Conservation (phyloP, 208 protist genomes). For the Leishmania arabica region DNA sequence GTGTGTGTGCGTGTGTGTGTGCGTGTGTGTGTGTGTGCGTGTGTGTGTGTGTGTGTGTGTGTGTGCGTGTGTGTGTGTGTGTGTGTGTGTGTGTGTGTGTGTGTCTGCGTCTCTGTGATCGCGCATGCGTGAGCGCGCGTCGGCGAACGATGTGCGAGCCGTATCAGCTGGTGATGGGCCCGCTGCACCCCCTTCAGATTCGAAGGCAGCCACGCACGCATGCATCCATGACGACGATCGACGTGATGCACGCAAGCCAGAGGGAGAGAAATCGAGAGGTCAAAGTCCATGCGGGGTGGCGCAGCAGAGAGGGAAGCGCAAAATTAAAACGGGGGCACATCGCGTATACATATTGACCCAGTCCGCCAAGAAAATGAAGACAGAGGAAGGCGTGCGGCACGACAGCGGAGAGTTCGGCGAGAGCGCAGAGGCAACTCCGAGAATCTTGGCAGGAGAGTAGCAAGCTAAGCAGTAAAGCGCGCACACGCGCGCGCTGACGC, state of each 20-base stretch:
- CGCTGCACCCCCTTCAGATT: neutral
- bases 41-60: neutral
- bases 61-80: neutral
- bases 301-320: neutral
- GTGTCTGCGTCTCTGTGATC: neutral
- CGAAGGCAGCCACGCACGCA: neutral
- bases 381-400: no score
- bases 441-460: no score
- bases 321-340: neutral
- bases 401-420: neutral
- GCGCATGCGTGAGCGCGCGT: neutral
- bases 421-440: no score
- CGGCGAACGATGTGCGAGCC: neutral
- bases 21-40: neutral
- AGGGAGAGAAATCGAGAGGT: neutral
- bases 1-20: neutral
- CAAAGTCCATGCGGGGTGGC: neutral
- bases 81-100: neutral
- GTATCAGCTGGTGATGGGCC: neutral
- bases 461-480: no score
- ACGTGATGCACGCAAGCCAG: neutral
- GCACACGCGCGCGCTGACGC: no score
- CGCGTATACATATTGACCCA: neutral
- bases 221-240: neutral
- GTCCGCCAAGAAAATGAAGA: no score